Percentiles rank a stretch among this genome's conserved stretches.
These are phyloP conservation scores for Penicillium roqueforti DNA, from an alignment of 495 filamentous ascomycete species.

Conservation along the genomic window DNA sequence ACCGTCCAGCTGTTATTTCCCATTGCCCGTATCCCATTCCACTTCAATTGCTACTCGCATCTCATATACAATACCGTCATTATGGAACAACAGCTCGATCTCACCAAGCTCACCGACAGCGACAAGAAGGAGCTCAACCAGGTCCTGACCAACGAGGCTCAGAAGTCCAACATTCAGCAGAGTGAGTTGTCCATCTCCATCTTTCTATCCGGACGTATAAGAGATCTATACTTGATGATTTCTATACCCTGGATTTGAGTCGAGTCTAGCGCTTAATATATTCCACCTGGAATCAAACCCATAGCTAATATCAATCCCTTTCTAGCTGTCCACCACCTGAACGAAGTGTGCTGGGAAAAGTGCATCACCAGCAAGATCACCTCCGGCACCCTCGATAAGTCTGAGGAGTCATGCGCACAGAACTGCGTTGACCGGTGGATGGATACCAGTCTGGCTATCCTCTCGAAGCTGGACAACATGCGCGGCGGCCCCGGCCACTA, in stretches of 20 bases:
- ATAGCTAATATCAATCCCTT: slow-evolving; percentile 11
- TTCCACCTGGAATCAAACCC: background rate
- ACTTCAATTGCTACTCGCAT: background rate
- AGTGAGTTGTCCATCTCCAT: slow-evolving; percentile 61
- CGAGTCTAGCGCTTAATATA: background rate
- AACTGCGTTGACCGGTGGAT: slow-evolving; percentile 94
- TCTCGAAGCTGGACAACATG: slow-evolving; percentile 73
- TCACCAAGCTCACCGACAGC: slow-evolving; percentile 69
- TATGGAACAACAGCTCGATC: slow-evolving; percentile 50
- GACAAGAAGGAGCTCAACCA: slow-evolving; percentile 86
- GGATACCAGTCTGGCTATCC: slow-evolving; percentile 74
- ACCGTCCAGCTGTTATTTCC: background rate
- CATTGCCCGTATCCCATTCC: background rate
- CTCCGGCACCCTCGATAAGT: slow-evolving; percentile 61
- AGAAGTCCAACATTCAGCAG: slow-evolving; percentile 75
- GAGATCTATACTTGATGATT: background rate
- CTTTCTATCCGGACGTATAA: background rate
- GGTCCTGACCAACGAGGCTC: slow-evolving; percentile 71
- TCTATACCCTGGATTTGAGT: no score
- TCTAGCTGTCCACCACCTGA: slow-evolving; percentile 73
- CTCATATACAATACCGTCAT: background rate
- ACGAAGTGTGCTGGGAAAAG: slow-evolving; percentile 90
- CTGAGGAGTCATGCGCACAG: slow-evolving; percentile 74
- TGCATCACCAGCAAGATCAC: slow-evolving; percentile 70
- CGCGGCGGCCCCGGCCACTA: slow-evolving; percentile 36